Evolutionary conservation across 345 rosid genomes (phyloP).

Genomic region (Citrus cavaleriei): DNA sequence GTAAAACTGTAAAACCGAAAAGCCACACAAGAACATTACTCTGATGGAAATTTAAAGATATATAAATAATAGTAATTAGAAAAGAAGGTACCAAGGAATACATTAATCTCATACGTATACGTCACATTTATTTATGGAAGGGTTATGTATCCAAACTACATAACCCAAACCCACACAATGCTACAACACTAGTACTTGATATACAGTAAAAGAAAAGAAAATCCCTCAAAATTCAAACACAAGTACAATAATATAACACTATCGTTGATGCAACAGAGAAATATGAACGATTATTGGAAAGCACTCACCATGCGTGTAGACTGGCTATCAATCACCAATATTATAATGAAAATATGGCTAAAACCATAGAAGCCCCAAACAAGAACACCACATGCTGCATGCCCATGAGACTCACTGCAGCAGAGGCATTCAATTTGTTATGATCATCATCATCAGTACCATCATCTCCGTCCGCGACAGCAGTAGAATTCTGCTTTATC

Average conservation of each 20-base stretch:
- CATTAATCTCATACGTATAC: neutral
- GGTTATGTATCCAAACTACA: neutral
- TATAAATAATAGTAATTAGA: neutral
- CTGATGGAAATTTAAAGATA: no score
- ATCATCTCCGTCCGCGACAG: constrained; percentile 8
- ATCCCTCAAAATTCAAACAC: neutral
- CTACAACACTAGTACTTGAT: no score
- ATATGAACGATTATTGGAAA: neutral
- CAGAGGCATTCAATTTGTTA: neutral
- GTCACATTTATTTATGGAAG: neutral
- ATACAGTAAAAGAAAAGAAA: neutral
- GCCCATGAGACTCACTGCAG: neutral
- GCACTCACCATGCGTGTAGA: neutral
- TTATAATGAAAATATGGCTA: neutral
- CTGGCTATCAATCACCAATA: neutral
- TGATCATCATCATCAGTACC: neutral
- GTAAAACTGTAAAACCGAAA: no score
- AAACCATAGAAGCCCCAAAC: neutral
- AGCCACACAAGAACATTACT: no score
- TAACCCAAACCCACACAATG: neutral
- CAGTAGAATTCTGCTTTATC: constrained; percentile 17
- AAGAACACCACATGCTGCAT: neutral
- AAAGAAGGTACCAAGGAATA: neutral
- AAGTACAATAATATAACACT: neutral
- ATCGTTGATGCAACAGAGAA: neutral